phyloP scores from a whole-genome alignment of 805 yeast genomes.

The Monosporozyma unispora region DNA sequence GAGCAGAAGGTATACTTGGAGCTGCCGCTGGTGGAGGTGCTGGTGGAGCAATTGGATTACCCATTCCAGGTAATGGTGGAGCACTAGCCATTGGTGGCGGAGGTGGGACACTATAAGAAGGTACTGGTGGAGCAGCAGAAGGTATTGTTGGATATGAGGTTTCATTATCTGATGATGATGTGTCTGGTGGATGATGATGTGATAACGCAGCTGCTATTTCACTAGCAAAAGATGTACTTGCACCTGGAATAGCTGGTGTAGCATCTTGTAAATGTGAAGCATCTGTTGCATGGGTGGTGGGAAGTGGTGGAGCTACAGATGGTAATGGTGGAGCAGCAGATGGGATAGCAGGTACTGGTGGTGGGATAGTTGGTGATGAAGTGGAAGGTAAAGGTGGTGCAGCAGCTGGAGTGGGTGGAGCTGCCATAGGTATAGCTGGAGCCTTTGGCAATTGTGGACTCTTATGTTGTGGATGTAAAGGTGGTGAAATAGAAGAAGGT shows the following conservation, averaged over 20 bases:
- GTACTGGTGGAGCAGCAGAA: slow-evolving; percentile 10
- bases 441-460: not conserved
- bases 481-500: slow-evolving; percentile 11
- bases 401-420: slow-evolving; percentile 19
- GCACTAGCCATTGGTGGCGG: slow-evolving; percentile 7
- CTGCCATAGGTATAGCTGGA: slow-evolving; percentile 18
- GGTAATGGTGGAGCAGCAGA: slow-evolving; percentile 10
- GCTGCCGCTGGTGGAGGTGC: slow-evolving; percentile 8
- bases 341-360: slow-evolving; percentile 7
- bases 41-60: slow-evolving; percentile 3
- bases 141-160: not conserved
- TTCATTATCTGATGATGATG: not conserved
- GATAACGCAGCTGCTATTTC: not conserved
- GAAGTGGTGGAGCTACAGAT: slow-evolving; percentile 9
- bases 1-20: slow-evolving; percentile 3
- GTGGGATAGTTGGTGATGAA: slow-evolving; percentile 8
- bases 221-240: slow-evolving; percentile 9
- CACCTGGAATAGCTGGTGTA: slow-evolving; percentile 9
- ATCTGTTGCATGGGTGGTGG: no score
- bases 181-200: not conserved
- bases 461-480: slow-evolving; percentile 2
- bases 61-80: slow-evolving; percentile 3
- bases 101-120: slow-evolving; percentile 10
- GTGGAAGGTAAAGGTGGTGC: slow-evolving; percentile 24
- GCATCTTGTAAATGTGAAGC: slow-evolving; percentile 5